These are phyloP conservation scores for Botryotinia convoluta DNA, from an alignment of 2,329 filamentous ascomycete genomes.

Conservation along the genomic window DNA sequence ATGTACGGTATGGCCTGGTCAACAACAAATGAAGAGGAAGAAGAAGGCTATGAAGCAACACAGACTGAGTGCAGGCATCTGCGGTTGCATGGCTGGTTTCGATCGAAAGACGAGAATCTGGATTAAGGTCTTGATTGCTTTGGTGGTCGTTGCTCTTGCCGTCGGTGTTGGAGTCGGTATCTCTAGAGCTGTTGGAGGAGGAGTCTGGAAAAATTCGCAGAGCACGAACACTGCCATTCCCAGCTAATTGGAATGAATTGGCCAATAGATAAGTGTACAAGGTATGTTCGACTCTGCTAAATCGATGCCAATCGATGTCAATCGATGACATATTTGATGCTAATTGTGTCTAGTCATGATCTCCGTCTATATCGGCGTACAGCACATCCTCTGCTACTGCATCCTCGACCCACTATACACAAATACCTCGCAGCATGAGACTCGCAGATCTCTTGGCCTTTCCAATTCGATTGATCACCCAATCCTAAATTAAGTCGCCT, in stretches of 20 bases:
- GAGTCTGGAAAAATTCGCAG: conserved; percentile 50
- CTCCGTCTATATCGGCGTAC: not conserved
- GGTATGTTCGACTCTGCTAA: conserved; percentile 5
- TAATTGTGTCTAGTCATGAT: conserved; percentile 5
- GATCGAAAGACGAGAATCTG: conserved; percentile 54
- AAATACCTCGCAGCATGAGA: not conserved
- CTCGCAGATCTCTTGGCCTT: not conserved
- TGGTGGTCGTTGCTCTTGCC: conserved; percentile 53
- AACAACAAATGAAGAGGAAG: conserved; percentile 59
- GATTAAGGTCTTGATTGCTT: conserved; percentile 52
- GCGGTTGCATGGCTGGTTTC: conserved; percentile 53
- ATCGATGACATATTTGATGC: not conserved
- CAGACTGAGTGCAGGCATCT: conserved; percentile 50
- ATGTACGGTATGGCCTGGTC: conserved; percentile 58
- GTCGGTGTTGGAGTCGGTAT: conserved; percentile 58
- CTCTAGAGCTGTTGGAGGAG: conserved; percentile 59
- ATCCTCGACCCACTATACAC: not conserved
- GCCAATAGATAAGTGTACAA: not conserved
- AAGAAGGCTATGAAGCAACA: conserved; percentile 56
- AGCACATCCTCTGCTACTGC: conserved; percentile 1
- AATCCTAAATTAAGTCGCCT: conserved; percentile 1
- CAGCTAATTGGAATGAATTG: not conserved
- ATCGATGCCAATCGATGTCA: not conserved
- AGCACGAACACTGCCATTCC: conserved; percentile 24
- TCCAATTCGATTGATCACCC: not conserved